Percentiles rank a stretch among this genome's conserved stretches.
phyloP scores from a whole-genome alignment of 2,329 filamentous ascomycete species.

The Myriosclerotinia duriaeana region DNA sequence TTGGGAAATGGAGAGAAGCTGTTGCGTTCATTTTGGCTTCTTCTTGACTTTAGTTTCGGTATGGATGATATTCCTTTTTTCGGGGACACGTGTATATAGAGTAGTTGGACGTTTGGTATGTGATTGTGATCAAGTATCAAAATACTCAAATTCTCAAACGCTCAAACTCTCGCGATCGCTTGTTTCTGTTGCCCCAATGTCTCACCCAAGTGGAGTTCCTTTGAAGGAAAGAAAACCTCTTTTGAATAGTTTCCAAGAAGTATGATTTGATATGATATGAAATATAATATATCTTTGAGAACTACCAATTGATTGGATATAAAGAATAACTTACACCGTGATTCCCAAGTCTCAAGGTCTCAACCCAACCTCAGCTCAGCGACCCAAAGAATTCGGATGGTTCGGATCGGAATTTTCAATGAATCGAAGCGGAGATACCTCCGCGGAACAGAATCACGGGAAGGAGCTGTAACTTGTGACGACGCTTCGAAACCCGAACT shows the following conservation, averaged over 20 bases:
- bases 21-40: constrained; percentile 35
- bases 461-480: too few species aligned
- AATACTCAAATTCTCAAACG: neutral
- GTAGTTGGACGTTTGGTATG: neutral
- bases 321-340: neutral
- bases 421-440: neutral
- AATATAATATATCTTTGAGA: neutral
- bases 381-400: neutral
- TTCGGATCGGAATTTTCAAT: neutral
- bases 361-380: neutral
- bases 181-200: too few species aligned
- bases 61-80: neutral
- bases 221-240: neutral
- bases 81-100: neutral
- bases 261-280: neutral
- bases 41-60: neutral
- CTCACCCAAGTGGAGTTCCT: neutral
- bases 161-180: too few species aligned
- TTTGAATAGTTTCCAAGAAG: neutral
- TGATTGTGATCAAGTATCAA: neutral
- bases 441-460: too few species aligned
- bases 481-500: too few species aligned
- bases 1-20: constrained; percentile 26
- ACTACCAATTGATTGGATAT: neutral
- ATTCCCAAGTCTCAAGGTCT: too few species aligned